Base-by-base conservation (phyloP, 345 rosid genomes). In the Eucalyptus decipiens region DNA sequence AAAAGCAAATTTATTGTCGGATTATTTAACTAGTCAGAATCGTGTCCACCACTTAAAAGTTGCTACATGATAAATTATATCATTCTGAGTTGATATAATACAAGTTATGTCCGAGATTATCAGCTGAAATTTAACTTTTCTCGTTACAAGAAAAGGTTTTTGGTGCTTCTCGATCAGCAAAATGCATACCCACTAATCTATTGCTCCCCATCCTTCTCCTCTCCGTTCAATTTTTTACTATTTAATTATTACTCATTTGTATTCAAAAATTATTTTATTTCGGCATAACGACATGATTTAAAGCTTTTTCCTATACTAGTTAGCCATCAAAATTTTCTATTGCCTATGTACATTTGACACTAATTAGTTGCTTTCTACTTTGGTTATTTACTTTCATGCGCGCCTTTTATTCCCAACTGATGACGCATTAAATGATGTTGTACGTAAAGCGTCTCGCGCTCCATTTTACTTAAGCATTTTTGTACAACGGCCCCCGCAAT, bases 41-140 rank as follows among this genome's bases (percentile, higher is more conserved):
- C 0, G 6, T n/a, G 21, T n/a, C 6, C 4, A 7, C 0, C 11
- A 3, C 40, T 65, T 7, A 4, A 65, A n/a, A 65, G 37, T n/a
- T 32, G 4, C 0, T 3, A 1, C 3, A 7, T n/a, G 5, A 65
- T 65, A n/a, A n/a, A 65, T 65, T 17, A n/a, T n/a, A n/a, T n/a
- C 0, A 2, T 65, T 3, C 0, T 8, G 3, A 65, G 21, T 65
- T n/a, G 40, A n/a, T 65, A 18, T 5, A 1, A 14, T n/a, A 65
- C 11, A 15, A 65, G 5, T 65, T 7, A 65, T 65, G 23, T 65
- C 6, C 3, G 0, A 65, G 40, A 65, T 65, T n/a, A n/a, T 65
- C 21, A 0, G 21, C 11, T 30, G 4, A 60, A 58, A 58, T 24
- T 58, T 28, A 58, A 11, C 65, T 58, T 28, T 58, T 26, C 65